Conservation (phyloP, 495 filamentous ascomycete species). For the Hypoxylon fuscum region DNA sequence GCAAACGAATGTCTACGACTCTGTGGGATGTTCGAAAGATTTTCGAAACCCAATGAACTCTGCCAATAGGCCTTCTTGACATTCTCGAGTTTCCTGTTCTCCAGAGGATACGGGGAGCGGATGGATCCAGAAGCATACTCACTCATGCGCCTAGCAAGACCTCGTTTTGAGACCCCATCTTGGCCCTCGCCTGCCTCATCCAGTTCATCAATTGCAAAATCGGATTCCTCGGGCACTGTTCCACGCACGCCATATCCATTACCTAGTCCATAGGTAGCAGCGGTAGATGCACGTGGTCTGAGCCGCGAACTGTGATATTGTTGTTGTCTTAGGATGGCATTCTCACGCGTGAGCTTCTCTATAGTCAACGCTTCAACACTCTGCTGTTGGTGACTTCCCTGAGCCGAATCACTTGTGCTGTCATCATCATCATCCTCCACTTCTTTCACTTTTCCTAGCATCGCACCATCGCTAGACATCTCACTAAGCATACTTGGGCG, state of each 20-base stretch:
- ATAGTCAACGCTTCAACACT: conserved; percentile 71
- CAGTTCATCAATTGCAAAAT: conserved; percentile 74
- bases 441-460: conserved; percentile 80
- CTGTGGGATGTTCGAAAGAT: conserved; percentile 75
- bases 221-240: conserved; percentile 72
- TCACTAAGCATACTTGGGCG: conserved; percentile 87
- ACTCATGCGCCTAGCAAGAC: conserved; percentile 61
- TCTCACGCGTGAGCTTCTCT: conserved; percentile 76
- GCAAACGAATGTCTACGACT: conserved; percentile 98
- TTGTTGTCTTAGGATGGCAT: conserved; percentile 72
- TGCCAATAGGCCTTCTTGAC: conserved; percentile 89
- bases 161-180: conserved; percentile 63
- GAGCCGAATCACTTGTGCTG: conserved; percentile 68
- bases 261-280: conserved; percentile 60
- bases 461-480: conserved; percentile 73
- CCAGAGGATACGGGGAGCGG: conserved; percentile 65
- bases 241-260: conserved; percentile 70
- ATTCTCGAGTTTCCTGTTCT: conserved; percentile 79
- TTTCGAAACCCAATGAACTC: conserved; percentile 81
- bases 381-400: conserved; percentile 59
- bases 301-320: conserved; percentile 68
- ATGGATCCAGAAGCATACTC: conserved; percentile 70
- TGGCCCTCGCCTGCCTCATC: conserved; percentile 70
- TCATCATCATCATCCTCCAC: conserved; percentile 83
- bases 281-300: conserved; percentile 69